phyloP scores from a whole-genome alignment of 1,284 basidiomycete species.

The Entoloma clypeatum region DNA sequence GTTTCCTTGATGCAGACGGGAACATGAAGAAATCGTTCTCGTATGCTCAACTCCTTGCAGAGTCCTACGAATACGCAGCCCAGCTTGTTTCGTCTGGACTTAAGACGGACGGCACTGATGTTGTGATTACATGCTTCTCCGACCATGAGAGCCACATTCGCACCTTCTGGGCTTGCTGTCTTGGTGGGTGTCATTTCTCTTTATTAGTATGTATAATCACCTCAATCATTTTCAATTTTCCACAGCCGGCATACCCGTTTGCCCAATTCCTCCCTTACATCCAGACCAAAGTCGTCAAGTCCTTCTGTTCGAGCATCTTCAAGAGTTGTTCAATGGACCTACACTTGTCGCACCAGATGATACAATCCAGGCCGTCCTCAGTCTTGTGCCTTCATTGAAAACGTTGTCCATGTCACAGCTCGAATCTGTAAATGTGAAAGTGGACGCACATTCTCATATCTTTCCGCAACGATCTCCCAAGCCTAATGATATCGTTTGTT shows the following conservation, averaged over 20 bases:
- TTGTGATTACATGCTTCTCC: conserved; percentile 18
- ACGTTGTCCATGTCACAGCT: conserved; percentile 12
- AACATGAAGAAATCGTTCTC: conserved; percentile 12
- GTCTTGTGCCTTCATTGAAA: conserved; percentile 16
- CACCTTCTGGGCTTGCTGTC: conserved; percentile 20
- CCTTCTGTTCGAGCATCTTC: conserved; percentile 19
- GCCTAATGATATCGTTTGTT: conserved; percentile 18
- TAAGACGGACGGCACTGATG: conserved; percentile 17
- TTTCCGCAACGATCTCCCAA: conserved; percentile 15
- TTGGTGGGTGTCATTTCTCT: conserved; percentile 9
- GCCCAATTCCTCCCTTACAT: conserved; percentile 20
- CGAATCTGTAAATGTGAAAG: conserved; percentile 6
- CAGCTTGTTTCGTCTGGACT: conserved; percentile 18
- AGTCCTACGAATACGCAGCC: conserved; percentile 15
- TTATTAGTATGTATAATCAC: not conserved
- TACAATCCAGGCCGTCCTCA: conserved; percentile 13
- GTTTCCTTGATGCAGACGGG: conserved; percentile 18
- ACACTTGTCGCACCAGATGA: conserved; percentile 17
- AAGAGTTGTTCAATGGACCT: conserved; percentile 16
- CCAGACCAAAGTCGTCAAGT: conserved; percentile 17
- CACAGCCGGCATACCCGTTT: conserved; percentile 19
- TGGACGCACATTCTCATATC: conserved; percentile 6
- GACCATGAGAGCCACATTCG: conserved; percentile 19
- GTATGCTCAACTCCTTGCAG: conserved; percentile 17
- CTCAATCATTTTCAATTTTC: not conserved